Percentiles rank a stretch among this genome's conserved stretches.
These are phyloP conservation scores for Hypoxylon trugodes DNA, from an alignment of 495 filamentous ascomycete species.

Conservation along the genomic window DNA sequence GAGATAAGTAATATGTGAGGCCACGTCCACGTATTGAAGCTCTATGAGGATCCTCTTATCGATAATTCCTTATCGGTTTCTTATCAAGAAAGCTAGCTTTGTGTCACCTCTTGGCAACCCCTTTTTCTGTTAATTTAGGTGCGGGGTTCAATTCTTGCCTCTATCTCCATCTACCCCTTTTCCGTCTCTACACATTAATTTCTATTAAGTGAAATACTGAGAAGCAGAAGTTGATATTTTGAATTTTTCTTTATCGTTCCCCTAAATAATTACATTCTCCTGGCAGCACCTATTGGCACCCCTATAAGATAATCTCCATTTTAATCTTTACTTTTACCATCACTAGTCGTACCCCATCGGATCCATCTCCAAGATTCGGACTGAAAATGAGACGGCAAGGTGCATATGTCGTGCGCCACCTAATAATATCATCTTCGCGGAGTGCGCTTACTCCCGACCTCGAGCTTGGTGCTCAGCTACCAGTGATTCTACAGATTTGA, in stretches of 20 bases:
- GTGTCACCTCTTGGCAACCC: slow-evolving; percentile 32
- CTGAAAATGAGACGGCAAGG: no score
- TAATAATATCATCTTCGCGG: not conserved
- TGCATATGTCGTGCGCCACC: no score
- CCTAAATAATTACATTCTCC: no score
- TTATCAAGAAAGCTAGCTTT: slow-evolving; percentile 28
- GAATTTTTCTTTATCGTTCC: not conserved
- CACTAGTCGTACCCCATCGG: no score
- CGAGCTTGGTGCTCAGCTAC: not conserved
- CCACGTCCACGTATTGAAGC: slow-evolving; percentile 43
- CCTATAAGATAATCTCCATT: no score
- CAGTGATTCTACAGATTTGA: not conserved
- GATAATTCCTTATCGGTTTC: slow-evolving; percentile 37
- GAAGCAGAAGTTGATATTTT: not conserved
- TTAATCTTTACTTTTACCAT: no score
- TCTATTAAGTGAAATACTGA: not conserved
- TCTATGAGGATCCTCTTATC: slow-evolving; percentile 14
- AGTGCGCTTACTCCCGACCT: not conserved
- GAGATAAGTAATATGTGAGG: slow-evolving; percentile 21
- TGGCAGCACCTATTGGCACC: no score
- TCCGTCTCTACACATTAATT: not conserved
- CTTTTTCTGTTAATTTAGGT: no score
- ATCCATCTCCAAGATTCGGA: no score
- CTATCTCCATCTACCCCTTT: slow-evolving; percentile 17
- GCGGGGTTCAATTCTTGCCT: not conserved